Percentiles rank a stretch among this genome's conserved stretches.
Evolutionary conservation across 2,329 filamentous ascomycete genomes (phyloP).

Genomic region (Hymenoscyphus infarciens): DNA sequence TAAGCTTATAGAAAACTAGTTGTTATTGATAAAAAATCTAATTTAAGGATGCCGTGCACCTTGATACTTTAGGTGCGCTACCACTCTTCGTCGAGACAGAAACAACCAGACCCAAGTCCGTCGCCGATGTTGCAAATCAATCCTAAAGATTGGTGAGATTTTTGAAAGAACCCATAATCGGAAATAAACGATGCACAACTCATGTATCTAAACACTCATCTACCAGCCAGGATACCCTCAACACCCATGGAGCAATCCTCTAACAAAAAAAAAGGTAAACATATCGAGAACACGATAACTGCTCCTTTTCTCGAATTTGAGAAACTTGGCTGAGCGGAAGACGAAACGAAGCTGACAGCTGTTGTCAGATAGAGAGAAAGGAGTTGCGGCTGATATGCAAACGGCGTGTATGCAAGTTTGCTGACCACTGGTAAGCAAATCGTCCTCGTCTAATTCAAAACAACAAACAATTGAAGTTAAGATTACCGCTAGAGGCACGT

Average conservation of each 20-base stretch:
- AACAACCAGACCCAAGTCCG: not conserved
- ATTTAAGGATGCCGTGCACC: not conserved
- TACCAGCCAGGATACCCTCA: not conserved
- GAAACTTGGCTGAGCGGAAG: not conserved
- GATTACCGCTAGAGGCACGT: no score
- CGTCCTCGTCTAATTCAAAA: not conserved
- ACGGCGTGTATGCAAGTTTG: not conserved
- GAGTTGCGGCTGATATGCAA: not conserved
- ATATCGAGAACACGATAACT: not conserved
- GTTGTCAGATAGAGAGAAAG: not conserved
- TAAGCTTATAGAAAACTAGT: not conserved
- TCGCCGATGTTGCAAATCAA: not conserved
- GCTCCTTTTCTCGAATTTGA: not conserved
- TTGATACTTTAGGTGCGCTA: not conserved
- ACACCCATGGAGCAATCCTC: not conserved
- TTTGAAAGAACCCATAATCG: not conserved
- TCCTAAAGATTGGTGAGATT: not conserved
- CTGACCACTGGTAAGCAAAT: not conserved
- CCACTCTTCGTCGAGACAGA: not conserved
- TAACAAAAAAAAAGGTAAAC: not conserved
- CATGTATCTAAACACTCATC: not conserved
- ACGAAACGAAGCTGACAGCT: not conserved
- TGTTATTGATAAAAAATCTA: not conserved
- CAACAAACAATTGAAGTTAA: not conserved
- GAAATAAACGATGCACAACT: not conserved